Percentiles rank a stretch among this genome's conserved stretches.
Conservation (phyloP, 768 basidiomycete genomes). For the Pisolithus tinctorius region DNA sequence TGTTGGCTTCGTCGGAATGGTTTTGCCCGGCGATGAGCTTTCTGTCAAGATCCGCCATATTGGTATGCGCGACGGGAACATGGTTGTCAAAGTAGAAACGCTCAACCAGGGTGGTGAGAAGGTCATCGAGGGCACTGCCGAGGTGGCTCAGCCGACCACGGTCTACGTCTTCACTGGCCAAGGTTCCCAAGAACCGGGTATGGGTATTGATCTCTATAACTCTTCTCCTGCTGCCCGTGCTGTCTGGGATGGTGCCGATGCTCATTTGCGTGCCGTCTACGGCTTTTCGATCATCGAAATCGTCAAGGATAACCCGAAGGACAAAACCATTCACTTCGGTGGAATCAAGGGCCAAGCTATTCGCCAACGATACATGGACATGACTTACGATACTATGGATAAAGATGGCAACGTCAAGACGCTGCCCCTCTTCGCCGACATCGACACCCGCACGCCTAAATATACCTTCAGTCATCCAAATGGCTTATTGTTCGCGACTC, state of each 20-base stretch:
- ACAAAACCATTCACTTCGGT: conserved; percentile 98
- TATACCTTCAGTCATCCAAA: conserved; percentile 98
- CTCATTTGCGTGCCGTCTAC: conserved; percentile 88
- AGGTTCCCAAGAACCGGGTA: conserved; percentile 95
- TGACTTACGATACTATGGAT: conserved; percentile 96
- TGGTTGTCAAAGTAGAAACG: conserved; percentile 86
- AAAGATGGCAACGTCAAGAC: conserved; percentile 95
- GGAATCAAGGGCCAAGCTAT: conserved; percentile 99
- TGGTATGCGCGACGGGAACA: conserved; percentile 89
- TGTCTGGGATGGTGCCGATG: conserved; percentile 96
- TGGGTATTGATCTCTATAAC: conserved; percentile 99
- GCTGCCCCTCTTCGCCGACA: conserved; percentile 92
- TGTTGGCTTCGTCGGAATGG: conserved; percentile 96
- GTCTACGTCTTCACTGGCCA: conserved; percentile 98
- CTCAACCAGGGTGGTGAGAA: conserved; percentile 82
- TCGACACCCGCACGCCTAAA: conserved; percentile 87
- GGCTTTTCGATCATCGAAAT: conserved; percentile 99
- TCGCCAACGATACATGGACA: conserved; percentile 98
- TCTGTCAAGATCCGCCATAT: conserved; percentile 82
- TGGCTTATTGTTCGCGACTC: conserved; percentile 94
- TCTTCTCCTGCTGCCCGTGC: conserved; percentile 88
- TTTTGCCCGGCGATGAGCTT: conserved; percentile 84
- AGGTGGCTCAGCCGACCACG: conserved; percentile 87
- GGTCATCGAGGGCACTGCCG: conserved; percentile 86
- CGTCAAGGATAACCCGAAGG: conserved; percentile 96